Evolutionary conservation across 345 rosid species (phyloP), one percentile per base, ranked within the genome.

Genomic region (Sisymbrium altissimum): DNA sequence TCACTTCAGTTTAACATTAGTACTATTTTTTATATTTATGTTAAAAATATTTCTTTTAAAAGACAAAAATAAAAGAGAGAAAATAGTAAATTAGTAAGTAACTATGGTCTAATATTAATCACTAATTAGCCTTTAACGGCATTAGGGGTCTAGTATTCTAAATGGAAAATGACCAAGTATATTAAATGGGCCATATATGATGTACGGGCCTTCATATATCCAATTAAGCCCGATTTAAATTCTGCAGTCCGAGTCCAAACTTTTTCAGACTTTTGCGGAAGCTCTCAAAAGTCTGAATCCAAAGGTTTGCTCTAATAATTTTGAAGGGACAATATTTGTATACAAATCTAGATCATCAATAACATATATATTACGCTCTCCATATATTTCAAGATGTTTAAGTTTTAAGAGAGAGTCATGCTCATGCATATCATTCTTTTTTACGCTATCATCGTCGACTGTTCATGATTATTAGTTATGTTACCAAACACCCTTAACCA

Each of bases 381-480:
- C 33, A 18, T n/a, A n/a, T n/a, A n/a, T 25, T 56, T 49, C 36
- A 23, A 21, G 38, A 70, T 46, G 66, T 35, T 58, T 48, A 60
- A 60, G 59, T 60, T 60, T 25, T 27, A 71, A 50, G 19, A 23
- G 15, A 27, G 19, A 70, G 8, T 48, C 52, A 38, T 11, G 32
- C 57, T 38, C 61, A 38, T 12, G 33, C 57, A 48, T 50, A 38
- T 29, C 23, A 56, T 66, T 43, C 23, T 14, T 17, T 73, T 65
- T 74, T 46, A 66, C 66, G 52, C 56, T 56, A 66, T 33, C 23
- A 74, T 50, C 40, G 6, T 52, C 49, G 15, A 54, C 15, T 65
- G 21, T 74, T 56, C 38, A 27, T 38, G 44, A 66, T 57, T 66
- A 66, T 58, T 38, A 57, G 32, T 45, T 65, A 55, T 66, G 38